Conservation (phyloP, 1,139 yeast species). For the Pichia sp. region DNA sequence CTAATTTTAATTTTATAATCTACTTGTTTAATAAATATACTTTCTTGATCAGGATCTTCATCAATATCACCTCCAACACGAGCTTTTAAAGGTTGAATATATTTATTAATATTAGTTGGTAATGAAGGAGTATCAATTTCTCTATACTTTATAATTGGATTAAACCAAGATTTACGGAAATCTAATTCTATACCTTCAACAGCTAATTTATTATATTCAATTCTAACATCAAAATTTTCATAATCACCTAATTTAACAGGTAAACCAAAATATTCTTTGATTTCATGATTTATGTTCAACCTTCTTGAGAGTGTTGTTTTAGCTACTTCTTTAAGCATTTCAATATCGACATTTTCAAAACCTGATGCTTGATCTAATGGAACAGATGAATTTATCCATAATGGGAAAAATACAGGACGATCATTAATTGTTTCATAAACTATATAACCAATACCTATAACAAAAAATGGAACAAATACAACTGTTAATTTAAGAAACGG, state of each 20-base stretch:
- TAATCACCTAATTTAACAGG: conserved; percentile 26
- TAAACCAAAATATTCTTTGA: conserved; percentile 25
- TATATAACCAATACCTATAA: conserved; percentile 22
- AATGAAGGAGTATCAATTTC: conserved; percentile 24
- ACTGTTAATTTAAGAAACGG: conserved; percentile 14
- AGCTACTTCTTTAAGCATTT: conserved; percentile 20
- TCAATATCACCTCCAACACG: conserved; percentile 18
- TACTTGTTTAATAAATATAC: conserved; percentile 19
- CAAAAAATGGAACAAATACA: conserved; percentile 14
- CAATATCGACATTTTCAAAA: conserved; percentile 24
- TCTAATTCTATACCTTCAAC: conserved; percentile 28
- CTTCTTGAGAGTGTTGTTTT: conserved; percentile 22
- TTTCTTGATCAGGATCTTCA: conserved; percentile 22
- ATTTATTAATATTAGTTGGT: conserved; percentile 25
- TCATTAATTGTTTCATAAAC: conserved; percentile 24
- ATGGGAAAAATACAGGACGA: conserved; percentile 27
- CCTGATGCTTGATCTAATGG: conserved; percentile 26
- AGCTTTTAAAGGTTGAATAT: conserved; percentile 25
- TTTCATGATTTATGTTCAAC: conserved; percentile 26
- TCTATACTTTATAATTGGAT: conserved; percentile 21
- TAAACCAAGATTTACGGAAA: conserved; percentile 25
- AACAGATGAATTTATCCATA: conserved; percentile 23
- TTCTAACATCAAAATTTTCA: conserved; percentile 23
- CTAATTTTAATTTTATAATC: conserved; percentile 27
- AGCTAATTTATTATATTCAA: conserved; percentile 25